These are phyloP conservation scores for Starmerella gropengiesseri DNA, from an alignment of 805 yeast species.

Conservation along the genomic window DNA sequence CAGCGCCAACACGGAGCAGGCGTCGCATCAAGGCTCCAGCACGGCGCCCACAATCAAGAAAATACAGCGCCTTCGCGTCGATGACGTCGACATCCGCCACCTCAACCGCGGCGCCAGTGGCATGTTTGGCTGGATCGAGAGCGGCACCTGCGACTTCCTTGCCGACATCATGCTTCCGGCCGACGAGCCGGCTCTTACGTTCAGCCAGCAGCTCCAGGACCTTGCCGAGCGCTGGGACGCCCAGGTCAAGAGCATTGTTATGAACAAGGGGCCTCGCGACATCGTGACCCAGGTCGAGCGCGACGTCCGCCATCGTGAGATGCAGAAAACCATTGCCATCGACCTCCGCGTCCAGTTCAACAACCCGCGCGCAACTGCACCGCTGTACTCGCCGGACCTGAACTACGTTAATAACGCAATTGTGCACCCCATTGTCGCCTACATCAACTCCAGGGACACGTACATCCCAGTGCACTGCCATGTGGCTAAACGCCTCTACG, in stretches of 20 bases:
- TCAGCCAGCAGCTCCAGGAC: conserved; percentile 30
- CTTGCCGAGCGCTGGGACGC: conserved; percentile 35
- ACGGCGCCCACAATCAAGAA: conserved; percentile 25
- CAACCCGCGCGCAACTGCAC: conserved; percentile 81
- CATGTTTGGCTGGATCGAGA: conserved; percentile 94
- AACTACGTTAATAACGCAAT: conserved; percentile 88
- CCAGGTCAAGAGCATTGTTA: conserved; percentile 13
- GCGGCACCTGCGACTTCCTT: conserved; percentile 84
- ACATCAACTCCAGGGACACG: conserved; percentile 81
- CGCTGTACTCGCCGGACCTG: conserved; percentile 74
- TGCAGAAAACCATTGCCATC: conserved; percentile 53
- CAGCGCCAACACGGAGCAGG: too few relatives aligned
- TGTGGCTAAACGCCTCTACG: conserved; percentile 63
- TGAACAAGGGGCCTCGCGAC: conserved; percentile 16
- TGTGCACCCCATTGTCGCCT: conserved; percentile 88
- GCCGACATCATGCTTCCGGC: conserved; percentile 82
- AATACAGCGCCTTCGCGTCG: conserved; percentile 68
- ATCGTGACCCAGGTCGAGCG: conserved; percentile 28
- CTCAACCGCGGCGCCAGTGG: conserved; percentile 77
- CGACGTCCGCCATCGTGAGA: conserved; percentile 25
- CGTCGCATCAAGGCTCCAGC: too few relatives aligned
- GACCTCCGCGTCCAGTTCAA: conserved; percentile 71
- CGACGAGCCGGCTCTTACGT: conserved; percentile 42
- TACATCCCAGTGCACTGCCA: conserved; percentile 79
- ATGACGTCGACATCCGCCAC: conserved; percentile 77